Evolutionary conservation across 441 rosid species (phyloP), one percentile per base, ranked within the genome.

Genomic region (Erodium chrysanthum): DNA sequence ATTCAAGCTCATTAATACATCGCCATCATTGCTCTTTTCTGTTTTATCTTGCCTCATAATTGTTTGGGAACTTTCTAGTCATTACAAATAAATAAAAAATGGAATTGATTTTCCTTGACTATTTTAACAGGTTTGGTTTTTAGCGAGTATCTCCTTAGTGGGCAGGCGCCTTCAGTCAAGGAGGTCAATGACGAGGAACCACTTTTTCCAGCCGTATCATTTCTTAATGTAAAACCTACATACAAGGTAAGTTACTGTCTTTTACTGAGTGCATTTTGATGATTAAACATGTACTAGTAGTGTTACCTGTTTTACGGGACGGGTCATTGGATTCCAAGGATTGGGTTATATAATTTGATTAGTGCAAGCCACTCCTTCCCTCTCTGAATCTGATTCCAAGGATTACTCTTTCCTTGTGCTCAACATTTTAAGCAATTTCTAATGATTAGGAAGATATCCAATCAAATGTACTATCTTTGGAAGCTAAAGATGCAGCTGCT

Each of bases 121-220:
- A 18, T 73, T 66, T 73, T 73, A 69, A 72, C 85, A 90, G 98
- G 96, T 82, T 79, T 93, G 75, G 86, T 91, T 77, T 93, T 91
- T 73, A 91, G 96, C 44, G 97, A 93, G 72, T 91, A 93, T 73
- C 96, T 91, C 68, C 88, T 89, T 12, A 86, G 90, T 21, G 97
- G 98, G 63, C 93, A 89, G 80, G 93, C 94, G 73, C 97, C 96
- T 78, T 72, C 86, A 33, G 78, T 91, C 75, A 91, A 82, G 79
- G 97, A 93, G 69, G 96, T 91, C 78, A 93, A 91, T 69, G 88
- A 84, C 14, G 97, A 88, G 79, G 98, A 93, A 70, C 97, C 96
- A 17, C 80, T 89, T 81, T 89, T 91, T 69, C 94, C 98, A 48
- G 81, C 86, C 66, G 46, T 77, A 56, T 84, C 79, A 22, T 74